Conservation (phyloP, 2,329 filamentous ascomycete genomes). For the Apiospora arundinis region DNA sequence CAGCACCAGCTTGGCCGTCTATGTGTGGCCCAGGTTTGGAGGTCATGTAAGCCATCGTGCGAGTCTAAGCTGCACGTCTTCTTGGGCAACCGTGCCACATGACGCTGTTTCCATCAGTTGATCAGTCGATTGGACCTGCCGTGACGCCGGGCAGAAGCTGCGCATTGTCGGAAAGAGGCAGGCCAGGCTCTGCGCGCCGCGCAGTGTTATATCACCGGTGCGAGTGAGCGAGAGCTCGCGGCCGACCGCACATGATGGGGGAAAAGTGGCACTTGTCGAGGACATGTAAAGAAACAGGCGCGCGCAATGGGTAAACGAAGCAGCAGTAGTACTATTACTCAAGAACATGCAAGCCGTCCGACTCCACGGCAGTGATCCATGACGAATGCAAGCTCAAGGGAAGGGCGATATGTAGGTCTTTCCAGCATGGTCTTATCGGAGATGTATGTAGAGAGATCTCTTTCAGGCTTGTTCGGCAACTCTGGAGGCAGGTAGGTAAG, state of each 20-base stretch:
- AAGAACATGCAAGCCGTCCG: neutral
- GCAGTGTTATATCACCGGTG: neutral
- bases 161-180: neutral
- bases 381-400: neutral
- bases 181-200: neutral
- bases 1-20: slow-evolving; percentile 1
- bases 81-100: slow-evolving; percentile 4
- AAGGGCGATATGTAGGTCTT: neutral
- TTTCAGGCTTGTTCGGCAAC: neutral
- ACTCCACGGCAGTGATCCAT: neutral
- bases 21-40: neutral
- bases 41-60: slow-evolving; percentile 3
- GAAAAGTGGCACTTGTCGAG: neutral
- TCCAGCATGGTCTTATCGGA: neutral
- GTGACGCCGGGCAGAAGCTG: neutral
- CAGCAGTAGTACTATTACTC: slow-evolving; percentile 7
- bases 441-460: slow-evolving; percentile 1
- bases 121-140: slow-evolving; percentile 8
- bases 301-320: neutral
- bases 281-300: neutral
- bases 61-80: slow-evolving; percentile 1
- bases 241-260: neutral
- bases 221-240: neutral
- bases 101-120: slow-evolving; percentile 8
- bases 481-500: neutral